Conservation (phyloP, 2,329 filamentous ascomycete species). For the Xylariaceae sp. region DNA sequence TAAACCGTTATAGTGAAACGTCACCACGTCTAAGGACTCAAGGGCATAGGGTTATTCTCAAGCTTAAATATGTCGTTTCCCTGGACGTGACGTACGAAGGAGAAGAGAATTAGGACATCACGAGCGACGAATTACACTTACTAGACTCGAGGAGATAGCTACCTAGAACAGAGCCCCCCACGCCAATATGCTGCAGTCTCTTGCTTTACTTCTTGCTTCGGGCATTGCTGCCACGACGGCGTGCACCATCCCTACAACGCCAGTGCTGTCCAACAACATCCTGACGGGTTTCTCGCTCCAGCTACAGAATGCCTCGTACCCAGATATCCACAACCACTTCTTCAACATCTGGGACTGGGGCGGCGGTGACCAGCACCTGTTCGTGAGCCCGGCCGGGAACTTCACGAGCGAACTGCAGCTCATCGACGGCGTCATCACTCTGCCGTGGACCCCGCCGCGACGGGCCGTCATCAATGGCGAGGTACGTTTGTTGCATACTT, state of each 20-base stretch:
- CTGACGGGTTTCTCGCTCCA: constrained; percentile 44
- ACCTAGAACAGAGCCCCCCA: too few relatives aligned
- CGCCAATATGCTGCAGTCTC: constrained; percentile 11
- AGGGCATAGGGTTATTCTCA: neutral
- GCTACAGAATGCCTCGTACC: constrained; percentile 47
- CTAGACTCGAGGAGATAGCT: too few relatives aligned
- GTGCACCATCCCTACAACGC: constrained; percentile 41
- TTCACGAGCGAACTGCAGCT: constrained; percentile 47
- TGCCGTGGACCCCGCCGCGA: constrained; percentile 37
- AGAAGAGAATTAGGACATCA: too few relatives aligned
- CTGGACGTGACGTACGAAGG: neutral
- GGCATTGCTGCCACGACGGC: constrained; percentile 32
- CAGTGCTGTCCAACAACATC: constrained; percentile 44
- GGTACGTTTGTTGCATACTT: constrained; percentile 37
- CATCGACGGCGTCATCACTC: constrained; percentile 47
- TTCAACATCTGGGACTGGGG: constrained; percentile 49
- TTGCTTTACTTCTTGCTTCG: constrained; percentile 21
- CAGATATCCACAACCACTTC: constrained; percentile 46
- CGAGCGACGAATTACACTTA: too few relatives aligned
- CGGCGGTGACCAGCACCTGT: constrained; percentile 49
- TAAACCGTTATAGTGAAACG: neutral
- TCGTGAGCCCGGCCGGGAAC: constrained; percentile 47
- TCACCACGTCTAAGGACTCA: neutral
- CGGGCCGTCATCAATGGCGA: constrained; percentile 54
- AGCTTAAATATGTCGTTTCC: constrained; percentile 25